Percentiles rank a stretch among this genome's conserved stretches.
phyloP scores from a whole-genome alignment of 495 filamentous ascomycete species.

The Podospora fimiseda region DNA sequence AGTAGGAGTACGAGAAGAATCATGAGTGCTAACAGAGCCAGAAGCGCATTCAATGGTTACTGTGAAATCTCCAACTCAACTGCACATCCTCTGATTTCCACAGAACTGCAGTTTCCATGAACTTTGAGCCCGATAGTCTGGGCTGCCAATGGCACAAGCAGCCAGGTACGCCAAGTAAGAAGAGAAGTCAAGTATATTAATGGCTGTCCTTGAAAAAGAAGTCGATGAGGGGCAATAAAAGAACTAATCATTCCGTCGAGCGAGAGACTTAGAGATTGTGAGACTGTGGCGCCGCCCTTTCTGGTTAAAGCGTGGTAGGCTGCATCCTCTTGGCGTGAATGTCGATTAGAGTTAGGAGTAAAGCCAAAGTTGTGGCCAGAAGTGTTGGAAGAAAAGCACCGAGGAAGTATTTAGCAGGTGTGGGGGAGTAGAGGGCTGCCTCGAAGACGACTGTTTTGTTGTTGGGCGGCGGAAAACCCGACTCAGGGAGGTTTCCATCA shows the following conservation, averaged over 20 bases:
- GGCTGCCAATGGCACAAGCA: constrained; percentile 29
- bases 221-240: too few relatives aligned
- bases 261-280: constrained; percentile 26
- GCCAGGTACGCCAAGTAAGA: constrained; percentile 22
- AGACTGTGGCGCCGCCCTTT: constrained; percentile 16
- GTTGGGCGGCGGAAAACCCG: too few relatives aligned
- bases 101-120: constrained; percentile 22
- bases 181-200: constrained; percentile 25
- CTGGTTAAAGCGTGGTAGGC: constrained; percentile 34
- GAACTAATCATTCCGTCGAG: constrained; percentile 24
- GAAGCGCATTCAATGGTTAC: constrained; percentile 18
- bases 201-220: constrained; percentile 21
- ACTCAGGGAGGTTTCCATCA: too few relatives aligned
- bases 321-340: constrained; percentile 29
- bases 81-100: constrained; percentile 26
- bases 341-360: constrained; percentile 33
- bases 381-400: constrained; percentile 33
- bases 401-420: constrained; percentile 27
- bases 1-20: constrained; percentile 19
- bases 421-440: constrained; percentile 22
- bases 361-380: constrained; percentile 23
- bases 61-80: constrained; percentile 31
- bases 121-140: constrained; percentile 30
- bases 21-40: constrained; percentile 25
- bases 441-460: too few relatives aligned